Conservation (phyloP, 768 basidiomycete genomes). For the Leccinum fibrillosum region DNA sequence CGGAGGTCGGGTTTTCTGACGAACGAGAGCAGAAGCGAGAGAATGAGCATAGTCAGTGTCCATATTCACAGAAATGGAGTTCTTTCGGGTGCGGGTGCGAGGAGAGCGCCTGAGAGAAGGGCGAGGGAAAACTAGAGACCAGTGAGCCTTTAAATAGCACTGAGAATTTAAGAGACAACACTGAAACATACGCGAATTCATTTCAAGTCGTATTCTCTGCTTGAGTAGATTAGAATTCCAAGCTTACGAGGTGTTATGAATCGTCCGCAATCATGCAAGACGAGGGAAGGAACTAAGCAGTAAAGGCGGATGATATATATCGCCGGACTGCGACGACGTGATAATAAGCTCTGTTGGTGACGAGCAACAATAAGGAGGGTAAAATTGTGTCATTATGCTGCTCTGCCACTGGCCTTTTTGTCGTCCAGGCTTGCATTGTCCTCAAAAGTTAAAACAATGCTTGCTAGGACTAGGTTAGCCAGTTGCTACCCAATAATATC, state of each 20-base stretch:
- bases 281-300: neutral
- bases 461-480: too few species aligned
- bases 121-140: conserved; percentile 20
- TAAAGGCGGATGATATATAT: conserved; percentile 19
- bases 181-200: conserved; percentile 21
- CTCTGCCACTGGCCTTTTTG: conserved; percentile 18
- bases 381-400: conserved; percentile 8
- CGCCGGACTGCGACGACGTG: neutral
- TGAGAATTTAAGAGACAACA: neutral
- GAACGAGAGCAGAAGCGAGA: conserved; percentile 1
- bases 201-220: conserved; percentile 14
- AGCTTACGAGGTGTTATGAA: neutral
- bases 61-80: conserved; percentile 3
- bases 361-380: conserved; percentile 13
- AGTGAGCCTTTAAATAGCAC: neutral
- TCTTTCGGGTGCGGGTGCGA: conserved; percentile 23
- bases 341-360: conserved; percentile 12
- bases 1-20: conserved; percentile 22
- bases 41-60: conserved; percentile 7
- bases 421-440: conserved; percentile 22
- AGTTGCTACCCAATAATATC: too few species aligned
- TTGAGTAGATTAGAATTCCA: neutral
- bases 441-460: conserved; percentile 20
- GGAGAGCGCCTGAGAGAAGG: conserved; percentile 27
- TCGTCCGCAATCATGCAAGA: neutral